These are phyloP conservation scores for Theileria equi DNA, from an alignment of 169 alveolate genomes.

Conservation along the genomic window DNA sequence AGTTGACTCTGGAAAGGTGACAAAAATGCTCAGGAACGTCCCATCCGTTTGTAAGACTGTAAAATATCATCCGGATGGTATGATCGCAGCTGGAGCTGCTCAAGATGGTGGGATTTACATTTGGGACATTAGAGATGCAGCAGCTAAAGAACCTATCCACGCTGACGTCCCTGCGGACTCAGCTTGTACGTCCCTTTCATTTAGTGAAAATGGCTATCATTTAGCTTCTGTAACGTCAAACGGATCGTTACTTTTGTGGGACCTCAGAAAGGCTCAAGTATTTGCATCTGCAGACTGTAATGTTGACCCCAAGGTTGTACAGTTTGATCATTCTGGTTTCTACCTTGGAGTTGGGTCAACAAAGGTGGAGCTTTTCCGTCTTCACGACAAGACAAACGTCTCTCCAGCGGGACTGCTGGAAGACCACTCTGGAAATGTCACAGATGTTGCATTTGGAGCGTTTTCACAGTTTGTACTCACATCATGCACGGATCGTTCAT, in stretches of 20 bases:
- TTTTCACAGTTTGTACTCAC: conserved; percentile 44
- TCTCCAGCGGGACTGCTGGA: conserved; percentile 19
- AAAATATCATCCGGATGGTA: conserved; percentile 85
- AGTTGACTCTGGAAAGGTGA: conserved; percentile 70
- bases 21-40: conserved; percentile 65
- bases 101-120: conserved; percentile 75
- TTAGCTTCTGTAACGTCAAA: conserved; percentile 76
- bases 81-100: conserved; percentile 77
- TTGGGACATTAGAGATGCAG: conserved; percentile 79
- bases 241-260: conserved; percentile 75
- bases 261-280: conserved; percentile 68
- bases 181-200: conserved; percentile 52
- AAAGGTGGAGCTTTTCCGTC: conserved; percentile 44
- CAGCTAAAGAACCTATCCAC: conserved; percentile 56
- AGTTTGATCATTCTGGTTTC: conserved; percentile 72
- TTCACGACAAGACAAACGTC: conserved; percentile 39
- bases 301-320: conserved; percentile 56
- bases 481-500: conserved; percentile 48
- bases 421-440: conserved; percentile 54
- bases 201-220: conserved; percentile 85
- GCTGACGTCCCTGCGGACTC: neutral
- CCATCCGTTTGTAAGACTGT: conserved; percentile 63
- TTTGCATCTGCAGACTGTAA: conserved; percentile 66
- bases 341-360: conserved; percentile 59
- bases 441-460: conserved; percentile 51